Base-by-base conservation (phyloP, 2,329 filamentous ascomycete species). In the Arachnopeziza araneosa region DNA sequence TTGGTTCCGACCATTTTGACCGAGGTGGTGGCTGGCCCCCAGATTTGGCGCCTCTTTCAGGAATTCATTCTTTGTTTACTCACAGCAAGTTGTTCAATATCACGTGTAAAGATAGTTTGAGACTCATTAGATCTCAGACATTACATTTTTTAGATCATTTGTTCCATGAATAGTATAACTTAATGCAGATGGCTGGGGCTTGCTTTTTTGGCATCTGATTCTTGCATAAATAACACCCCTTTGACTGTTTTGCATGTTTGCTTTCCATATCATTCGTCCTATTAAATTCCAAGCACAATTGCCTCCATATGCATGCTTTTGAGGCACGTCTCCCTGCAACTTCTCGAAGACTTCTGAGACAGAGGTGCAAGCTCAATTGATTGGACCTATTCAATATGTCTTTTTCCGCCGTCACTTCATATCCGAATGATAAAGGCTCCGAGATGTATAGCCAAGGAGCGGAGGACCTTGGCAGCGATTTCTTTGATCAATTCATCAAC, bases 401-500 rank as follows among this genome's bases (percentile, higher is more conserved):
- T 56, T 68, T 66, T 57, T 62, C 64, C 51, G 58, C 60, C 9
- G 55, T 64, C 48, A 63, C 63, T 30, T 61, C 61, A 7, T 65
- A 61, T 54, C 59, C 78, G 65, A 72, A 74, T 70, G 76, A 80
- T 75, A 83, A 81, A 79, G 76, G 76, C 62, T 72, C 75, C 68
- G 78, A 80, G 59, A 80, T 80, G 75, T 77, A 80, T 66, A 74
- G 74, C 62, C 74, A 76, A 65, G 68, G 69, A 58, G 75, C 74
- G 55, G 75, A 79, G 62, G 83, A 85, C 70, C 77, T 83, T 61
- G 80, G 79, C 73, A 81, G 82, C 73, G 81, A 82, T 71, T 77
- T 87, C 73, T 86, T 88, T 76, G 82, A 85, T 68, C 80, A 85
- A 71, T 86, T 83, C 70, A 78, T 86, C 72, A 79, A 84, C 66